phyloP scores from a whole-genome alignment of 2,329 filamentous ascomycete genomes.

The Pseudogymnoascus sp. region DNA sequence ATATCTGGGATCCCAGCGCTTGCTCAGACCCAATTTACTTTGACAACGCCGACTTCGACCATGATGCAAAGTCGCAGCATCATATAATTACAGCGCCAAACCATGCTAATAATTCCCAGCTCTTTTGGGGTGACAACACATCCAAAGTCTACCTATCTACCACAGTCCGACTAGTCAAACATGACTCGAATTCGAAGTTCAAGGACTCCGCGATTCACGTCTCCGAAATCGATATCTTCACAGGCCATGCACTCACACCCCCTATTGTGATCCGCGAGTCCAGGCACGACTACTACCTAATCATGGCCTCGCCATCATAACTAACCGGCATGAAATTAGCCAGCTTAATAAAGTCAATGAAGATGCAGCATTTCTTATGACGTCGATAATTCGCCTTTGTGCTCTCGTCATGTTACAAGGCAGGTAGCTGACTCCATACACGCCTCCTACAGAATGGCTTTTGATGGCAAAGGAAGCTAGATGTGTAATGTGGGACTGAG shows the following conservation, averaged over 20 bases:
- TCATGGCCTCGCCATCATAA: conserved; percentile 10
- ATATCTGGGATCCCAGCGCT: too few relatives aligned
- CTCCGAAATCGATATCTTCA: neutral
- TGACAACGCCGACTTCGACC: too few relatives aligned
- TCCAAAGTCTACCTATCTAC: too few relatives aligned
- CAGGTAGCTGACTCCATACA: conserved; percentile 13
- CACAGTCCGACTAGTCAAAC: too few relatives aligned
- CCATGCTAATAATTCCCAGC: too few relatives aligned
- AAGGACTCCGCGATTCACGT: neutral
- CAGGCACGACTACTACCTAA: too few relatives aligned
- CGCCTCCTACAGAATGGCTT: conserved; percentile 18
- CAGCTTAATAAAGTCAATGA: conserved; percentile 14
- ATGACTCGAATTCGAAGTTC: neutral
- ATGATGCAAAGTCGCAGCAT: too few relatives aligned
- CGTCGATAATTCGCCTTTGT: conserved; percentile 12
- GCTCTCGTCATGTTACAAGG: conserved; percentile 16
- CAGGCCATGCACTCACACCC: too few relatives aligned
- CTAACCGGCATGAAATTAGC: conserved; percentile 15
- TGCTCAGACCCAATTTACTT: too few relatives aligned
- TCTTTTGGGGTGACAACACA: too few relatives aligned
- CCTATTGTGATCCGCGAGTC: too few relatives aligned
- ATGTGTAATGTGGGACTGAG: neutral
- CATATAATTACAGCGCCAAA: too few relatives aligned
- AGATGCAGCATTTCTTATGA: conserved; percentile 16
- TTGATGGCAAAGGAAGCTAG: conserved; percentile 12